A percentile compares a stretch with the other conserved stretches of the same genome.
Conservation (phyloP, 768 basidiomycete genomes). For the Glaciozyma antarctica region DNA sequence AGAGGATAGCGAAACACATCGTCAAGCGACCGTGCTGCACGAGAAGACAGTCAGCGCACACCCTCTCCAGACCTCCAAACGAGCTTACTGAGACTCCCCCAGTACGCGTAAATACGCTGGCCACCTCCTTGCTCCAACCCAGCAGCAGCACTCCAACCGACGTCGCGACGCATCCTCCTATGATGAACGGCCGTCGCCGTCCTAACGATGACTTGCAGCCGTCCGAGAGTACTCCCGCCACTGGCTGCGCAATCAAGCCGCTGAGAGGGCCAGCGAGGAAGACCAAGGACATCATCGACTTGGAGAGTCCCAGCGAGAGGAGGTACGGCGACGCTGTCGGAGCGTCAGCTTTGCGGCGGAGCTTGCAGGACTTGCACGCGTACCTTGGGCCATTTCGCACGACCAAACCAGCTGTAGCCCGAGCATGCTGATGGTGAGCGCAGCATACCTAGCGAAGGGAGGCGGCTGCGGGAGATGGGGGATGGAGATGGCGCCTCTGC, state of each 20-base stretch:
- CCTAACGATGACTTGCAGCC: conserved; percentile 74
- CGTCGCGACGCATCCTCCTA: conserved; percentile 59
- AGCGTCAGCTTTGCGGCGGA: not conserved
- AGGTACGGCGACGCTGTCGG: conserved; percentile 66
- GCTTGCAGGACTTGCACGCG: not conserved
- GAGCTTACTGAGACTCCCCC: conserved; percentile 12
- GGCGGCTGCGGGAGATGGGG: conserved; percentile 47
- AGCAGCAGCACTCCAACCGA: conserved; percentile 65
- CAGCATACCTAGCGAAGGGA: conserved; percentile 1
- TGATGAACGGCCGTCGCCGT: conserved; percentile 75
- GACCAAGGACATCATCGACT: conserved; percentile 77
- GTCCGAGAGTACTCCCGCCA: conserved; percentile 65
- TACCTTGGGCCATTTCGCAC: conserved; percentile 85
- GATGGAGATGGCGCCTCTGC: conserved; percentile 8
- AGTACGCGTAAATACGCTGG: conserved; percentile 40
- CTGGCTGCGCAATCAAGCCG: conserved; percentile 80
- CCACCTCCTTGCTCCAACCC: conserved; percentile 67
- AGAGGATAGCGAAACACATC: conserved; percentile 63
- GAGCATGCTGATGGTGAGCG: not conserved
- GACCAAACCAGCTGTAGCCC: conserved; percentile 66
- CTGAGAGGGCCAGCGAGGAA: conserved; percentile 87
- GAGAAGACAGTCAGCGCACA: not conserved
- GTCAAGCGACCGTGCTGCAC: conserved; percentile 57
- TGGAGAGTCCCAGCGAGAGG: conserved; percentile 74
- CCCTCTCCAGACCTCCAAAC: not conserved